phyloP scores from a whole-genome alignment of 495 filamentous ascomycete genomes.

The Penicillium salamii region DNA sequence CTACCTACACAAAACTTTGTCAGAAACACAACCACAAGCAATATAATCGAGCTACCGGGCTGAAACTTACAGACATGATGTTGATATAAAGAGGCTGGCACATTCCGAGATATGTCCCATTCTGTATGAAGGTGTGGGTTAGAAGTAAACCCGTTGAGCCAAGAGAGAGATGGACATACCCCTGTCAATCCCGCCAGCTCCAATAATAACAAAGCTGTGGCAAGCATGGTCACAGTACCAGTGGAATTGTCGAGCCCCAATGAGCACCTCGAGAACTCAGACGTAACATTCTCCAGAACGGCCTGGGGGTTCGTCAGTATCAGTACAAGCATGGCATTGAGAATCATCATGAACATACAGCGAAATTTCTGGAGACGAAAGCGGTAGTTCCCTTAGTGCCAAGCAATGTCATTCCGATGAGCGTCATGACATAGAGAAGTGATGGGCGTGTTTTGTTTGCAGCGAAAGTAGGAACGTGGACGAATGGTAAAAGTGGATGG shows the following conservation, averaged over 20 bases:
- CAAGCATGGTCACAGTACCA: constrained; percentile 43
- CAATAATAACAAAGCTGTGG: constrained; percentile 45
- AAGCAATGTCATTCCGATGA: constrained; percentile 50
- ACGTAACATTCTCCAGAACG: constrained; percentile 39
- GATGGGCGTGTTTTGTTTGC: constrained; percentile 42
- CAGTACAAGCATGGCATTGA: neutral
- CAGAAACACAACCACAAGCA: neutral
- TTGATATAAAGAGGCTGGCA: constrained; percentile 51
- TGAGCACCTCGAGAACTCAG: constrained; percentile 39
- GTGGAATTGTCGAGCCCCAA: constrained; percentile 34
- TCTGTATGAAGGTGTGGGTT: constrained; percentile 21
- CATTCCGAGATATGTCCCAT: constrained; percentile 44
- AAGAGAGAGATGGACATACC: constrained; percentile 23
- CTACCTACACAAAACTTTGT: constrained; percentile 27
- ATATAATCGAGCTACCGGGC: neutral
- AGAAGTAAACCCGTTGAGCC: constrained; percentile 3
- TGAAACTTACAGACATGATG: constrained; percentile 44
- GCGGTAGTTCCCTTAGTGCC: constrained; percentile 47
- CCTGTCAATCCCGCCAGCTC: constrained; percentile 50
- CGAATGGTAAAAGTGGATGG: constrained; percentile 49
- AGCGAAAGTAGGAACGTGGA: constrained; percentile 50
- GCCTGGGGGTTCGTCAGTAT: constrained; percentile 20
- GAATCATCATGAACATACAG: constrained; percentile 24
- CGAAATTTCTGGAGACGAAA: constrained; percentile 47
- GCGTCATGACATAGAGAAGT: constrained; percentile 49